Evolutionary conservation across 768 basidiomycete species (phyloP).

Genomic region (Coprinopsis cinerea): DNA sequence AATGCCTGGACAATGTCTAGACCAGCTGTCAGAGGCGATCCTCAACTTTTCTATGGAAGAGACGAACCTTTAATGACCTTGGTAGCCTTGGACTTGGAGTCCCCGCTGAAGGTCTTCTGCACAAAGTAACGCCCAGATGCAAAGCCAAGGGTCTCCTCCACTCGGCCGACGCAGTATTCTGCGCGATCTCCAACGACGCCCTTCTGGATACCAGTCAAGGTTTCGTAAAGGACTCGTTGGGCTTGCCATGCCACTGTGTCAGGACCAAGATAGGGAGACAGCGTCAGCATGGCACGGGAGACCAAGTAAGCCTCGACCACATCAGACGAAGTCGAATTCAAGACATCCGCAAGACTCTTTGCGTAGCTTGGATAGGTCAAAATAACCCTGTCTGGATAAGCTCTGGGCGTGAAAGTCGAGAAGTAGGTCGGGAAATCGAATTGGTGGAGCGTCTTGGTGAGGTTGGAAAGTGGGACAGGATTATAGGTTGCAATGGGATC

Average conservation of each 20-base stretch:
- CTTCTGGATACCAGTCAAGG: slow-evolving; percentile 77
- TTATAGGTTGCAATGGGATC: slow-evolving; percentile 91
- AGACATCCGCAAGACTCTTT: slow-evolving; percentile 56
- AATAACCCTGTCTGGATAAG: slow-evolving; percentile 71
- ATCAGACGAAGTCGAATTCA: slow-evolving; percentile 60
- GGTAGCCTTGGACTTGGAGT: slow-evolving; percentile 76
- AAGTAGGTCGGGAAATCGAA: slow-evolving; percentile 85
- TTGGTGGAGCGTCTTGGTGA: slow-evolving; percentile 65
- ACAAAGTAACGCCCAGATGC: slow-evolving; percentile 88
- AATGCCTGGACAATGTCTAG: slow-evolving; percentile 78
- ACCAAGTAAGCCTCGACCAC: slow-evolving; percentile 86
- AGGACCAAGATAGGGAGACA: slow-evolving; percentile 67
- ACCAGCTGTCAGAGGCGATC: slow-evolving; percentile 1
- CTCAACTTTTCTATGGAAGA: not conserved
- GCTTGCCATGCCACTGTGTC: slow-evolving; percentile 78
- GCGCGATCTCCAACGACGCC: slow-evolving; percentile 79
- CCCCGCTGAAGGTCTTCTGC: slow-evolving; percentile 70
- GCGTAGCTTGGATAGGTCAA: slow-evolving; percentile 80
- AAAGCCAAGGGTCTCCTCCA: slow-evolving; percentile 79
- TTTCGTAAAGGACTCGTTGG: slow-evolving; percentile 61
- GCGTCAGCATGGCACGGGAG: slow-evolving; percentile 60
- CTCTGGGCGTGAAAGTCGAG: slow-evolving; percentile 73
- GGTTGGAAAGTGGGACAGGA: slow-evolving; percentile 62
- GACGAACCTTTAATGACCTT: slow-evolving; percentile 68
- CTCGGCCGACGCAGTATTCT: slow-evolving; percentile 72